Conservation (phyloP, 805 yeast species). For the Scheffersomyces lignosus region DNA sequence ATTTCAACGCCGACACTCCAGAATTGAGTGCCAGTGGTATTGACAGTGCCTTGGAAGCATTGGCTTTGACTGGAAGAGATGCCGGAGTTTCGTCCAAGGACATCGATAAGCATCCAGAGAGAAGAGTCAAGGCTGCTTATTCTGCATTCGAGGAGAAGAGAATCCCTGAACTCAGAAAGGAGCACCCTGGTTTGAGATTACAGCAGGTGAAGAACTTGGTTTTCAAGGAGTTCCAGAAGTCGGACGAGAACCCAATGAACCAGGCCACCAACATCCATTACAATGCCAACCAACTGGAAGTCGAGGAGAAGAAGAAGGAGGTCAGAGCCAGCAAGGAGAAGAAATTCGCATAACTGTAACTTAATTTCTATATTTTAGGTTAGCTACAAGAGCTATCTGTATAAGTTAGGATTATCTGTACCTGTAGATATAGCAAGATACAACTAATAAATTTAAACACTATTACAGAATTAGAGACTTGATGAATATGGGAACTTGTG, state of each 20-base stretch:
- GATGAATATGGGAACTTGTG: no score
- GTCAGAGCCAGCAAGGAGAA: slow-evolving; percentile 52
- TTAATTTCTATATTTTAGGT: not conserved
- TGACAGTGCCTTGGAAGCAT: slow-evolving; percentile 77
- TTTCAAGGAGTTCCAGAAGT: slow-evolving; percentile 78
- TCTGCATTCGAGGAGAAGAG: slow-evolving; percentile 70
- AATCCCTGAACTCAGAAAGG: slow-evolving; percentile 70
- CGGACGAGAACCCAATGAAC: slow-evolving; percentile 82
- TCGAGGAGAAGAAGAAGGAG: slow-evolving; percentile 44
- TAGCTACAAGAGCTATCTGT: no score
- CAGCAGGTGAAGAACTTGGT: slow-evolving; percentile 75
- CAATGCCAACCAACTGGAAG: slow-evolving; percentile 61
- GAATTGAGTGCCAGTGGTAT: slow-evolving; percentile 71
- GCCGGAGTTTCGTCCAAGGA: slow-evolving; percentile 60
- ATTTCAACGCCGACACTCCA: slow-evolving; percentile 46
- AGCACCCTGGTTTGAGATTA: slow-evolving; percentile 75
- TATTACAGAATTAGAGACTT: no score
- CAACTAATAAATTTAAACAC: no score
- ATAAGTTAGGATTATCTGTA: no score
- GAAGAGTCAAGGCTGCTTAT: slow-evolving; percentile 81
- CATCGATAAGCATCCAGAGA: slow-evolving; percentile 84
- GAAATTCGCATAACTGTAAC: slow-evolving; percentile 15
- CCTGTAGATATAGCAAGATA: no score
- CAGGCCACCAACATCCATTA: slow-evolving; percentile 62
- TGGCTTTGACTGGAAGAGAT: slow-evolving; percentile 59